Conservation (phyloP, 2,329 filamentous ascomycete genomes). For the Xylaria sp. region DNA sequence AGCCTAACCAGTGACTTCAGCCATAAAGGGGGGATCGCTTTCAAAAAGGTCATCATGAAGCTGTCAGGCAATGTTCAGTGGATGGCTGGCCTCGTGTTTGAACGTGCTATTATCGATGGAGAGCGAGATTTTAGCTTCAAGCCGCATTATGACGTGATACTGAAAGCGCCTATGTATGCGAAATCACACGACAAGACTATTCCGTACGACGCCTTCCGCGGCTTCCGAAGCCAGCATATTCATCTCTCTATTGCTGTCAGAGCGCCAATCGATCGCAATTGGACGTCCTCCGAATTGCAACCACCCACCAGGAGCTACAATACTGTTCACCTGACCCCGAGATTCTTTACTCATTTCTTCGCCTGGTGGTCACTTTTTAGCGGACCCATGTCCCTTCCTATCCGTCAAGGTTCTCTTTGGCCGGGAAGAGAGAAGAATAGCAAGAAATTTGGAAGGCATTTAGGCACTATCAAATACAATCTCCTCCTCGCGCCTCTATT, state of each 20-base stretch:
- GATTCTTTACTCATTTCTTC: constrained; percentile 99
- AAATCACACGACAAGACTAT: constrained; percentile 63
- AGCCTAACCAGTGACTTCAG: constrained; percentile 71
- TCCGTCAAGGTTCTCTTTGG: constrained; percentile 91
- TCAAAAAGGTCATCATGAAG: constrained; percentile 99
- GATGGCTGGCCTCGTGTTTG: constrained; percentile 91
- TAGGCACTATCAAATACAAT: constrained; percentile 99
- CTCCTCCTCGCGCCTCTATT: constrained; percentile 91
- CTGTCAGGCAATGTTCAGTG: constrained; percentile 95
- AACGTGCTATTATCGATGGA: constrained; percentile 78
- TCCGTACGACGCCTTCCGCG: constrained; percentile 90
- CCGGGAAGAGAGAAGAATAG: constrained; percentile 94
- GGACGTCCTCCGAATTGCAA: constrained; percentile 78
- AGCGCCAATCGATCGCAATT: constrained; percentile 87
- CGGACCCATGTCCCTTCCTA: constrained; percentile 91
- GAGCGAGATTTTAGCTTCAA: constrained; percentile 86
- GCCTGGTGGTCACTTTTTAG: constrained; percentile 98
- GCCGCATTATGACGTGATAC: constrained; percentile 89
- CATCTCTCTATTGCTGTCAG: constrained; percentile 93
- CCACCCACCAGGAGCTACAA: constrained; percentile 88
- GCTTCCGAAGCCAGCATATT: constrained; percentile 97
- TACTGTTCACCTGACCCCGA: constrained; percentile 90
- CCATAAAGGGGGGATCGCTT: constrained; percentile 78
- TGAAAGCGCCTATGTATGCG: constrained; percentile 82
- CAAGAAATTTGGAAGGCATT: constrained; percentile 96